These are phyloP conservation scores for Vanrija pseudolonga DNA, from an alignment of 1,284 basidiomycete genomes.

Conservation along the genomic window DNA sequence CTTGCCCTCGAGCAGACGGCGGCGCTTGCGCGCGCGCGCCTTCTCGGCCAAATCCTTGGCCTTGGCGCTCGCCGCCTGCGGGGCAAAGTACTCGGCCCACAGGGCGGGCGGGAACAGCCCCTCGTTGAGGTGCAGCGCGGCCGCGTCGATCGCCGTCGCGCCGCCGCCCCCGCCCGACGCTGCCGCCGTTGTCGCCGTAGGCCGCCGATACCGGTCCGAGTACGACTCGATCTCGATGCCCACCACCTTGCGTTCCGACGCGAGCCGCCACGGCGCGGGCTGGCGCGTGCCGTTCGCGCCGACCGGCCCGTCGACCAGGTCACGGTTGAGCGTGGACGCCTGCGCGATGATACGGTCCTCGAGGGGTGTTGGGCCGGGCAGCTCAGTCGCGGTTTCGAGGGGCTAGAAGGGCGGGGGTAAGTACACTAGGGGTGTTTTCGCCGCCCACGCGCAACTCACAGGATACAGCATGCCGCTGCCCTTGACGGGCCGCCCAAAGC, in stretches of 20 bases:
- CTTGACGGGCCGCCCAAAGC: slow-evolving; percentile 22
- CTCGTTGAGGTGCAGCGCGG: slow-evolving; percentile 30
- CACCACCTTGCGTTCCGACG: slow-evolving; percentile 35
- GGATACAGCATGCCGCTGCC: slow-evolving; percentile 41
- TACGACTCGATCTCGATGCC: slow-evolving; percentile 48
- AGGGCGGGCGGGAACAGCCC: slow-evolving; percentile 42
- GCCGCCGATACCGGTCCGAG: slow-evolving; percentile 35
- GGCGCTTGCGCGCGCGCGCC: slow-evolving; percentile 5
- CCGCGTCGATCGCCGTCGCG: slow-evolving; percentile 23
- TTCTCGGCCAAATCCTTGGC: background rate
- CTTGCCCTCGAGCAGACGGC: slow-evolving; percentile 8
- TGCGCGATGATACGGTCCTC: slow-evolving; percentile 24
- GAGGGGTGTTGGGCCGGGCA: slow-evolving; percentile 22
- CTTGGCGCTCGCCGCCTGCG: background rate
- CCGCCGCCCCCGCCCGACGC: background rate
- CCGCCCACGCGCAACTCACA: slow-evolving; percentile 24
- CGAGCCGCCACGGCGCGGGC: slow-evolving; percentile 38
- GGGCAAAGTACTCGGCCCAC: slow-evolving; percentile 46
- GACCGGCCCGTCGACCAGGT: slow-evolving; percentile 18
- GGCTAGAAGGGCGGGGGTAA: slow-evolving; percentile 26
- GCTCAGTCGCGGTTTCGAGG: slow-evolving; percentile 26
- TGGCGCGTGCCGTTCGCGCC: slow-evolving; percentile 1
- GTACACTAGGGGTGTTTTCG: background rate
- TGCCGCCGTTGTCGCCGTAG: slow-evolving; percentile 1
- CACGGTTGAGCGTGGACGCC: slow-evolving; percentile 18